Percentiles rank a stretch among this genome's conserved stretches.
Evolutionary conservation across 2,329 filamentous ascomycete species (phyloP).

Genomic region (Catunica adiposa): DNA sequence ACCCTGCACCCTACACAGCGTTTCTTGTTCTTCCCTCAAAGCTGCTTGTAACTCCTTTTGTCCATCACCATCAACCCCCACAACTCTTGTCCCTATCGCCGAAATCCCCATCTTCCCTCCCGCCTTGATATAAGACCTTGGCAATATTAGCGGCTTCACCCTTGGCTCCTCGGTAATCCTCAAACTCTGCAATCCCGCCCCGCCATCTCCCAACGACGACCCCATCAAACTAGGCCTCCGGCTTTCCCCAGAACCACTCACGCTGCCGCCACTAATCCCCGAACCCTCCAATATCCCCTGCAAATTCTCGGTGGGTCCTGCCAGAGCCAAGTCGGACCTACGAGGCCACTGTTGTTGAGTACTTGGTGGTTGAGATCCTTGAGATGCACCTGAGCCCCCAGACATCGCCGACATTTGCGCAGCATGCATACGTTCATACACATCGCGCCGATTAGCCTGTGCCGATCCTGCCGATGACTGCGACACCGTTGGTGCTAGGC

Average conservation of each 20-base stretch:
- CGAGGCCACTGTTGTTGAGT: constrained; percentile 3
- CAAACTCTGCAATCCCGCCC: constrained; percentile 1
- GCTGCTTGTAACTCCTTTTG: constrained; percentile 8
- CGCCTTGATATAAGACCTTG: not conserved
- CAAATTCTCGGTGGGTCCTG: not conserved
- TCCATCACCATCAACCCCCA: not conserved
- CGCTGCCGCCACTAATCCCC: not conserved
- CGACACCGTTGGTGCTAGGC: not conserved
- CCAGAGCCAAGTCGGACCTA: not conserved
- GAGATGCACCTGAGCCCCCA: no score
- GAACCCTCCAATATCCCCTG: not conserved
- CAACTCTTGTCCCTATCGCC: not conserved
- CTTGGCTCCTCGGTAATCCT: constrained; percentile 7
- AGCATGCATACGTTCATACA: constrained; percentile 8
- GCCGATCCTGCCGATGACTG: not conserved
- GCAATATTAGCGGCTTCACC: not conserved
- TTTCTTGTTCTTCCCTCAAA: constrained; percentile 9
- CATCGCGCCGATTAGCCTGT: constrained; percentile 13
- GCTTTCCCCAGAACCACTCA: not conserved
- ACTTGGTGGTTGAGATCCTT: not conserved
- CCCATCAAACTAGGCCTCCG: constrained; percentile 1
- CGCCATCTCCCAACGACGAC: not conserved
- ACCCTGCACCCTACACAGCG: constrained; percentile 7
- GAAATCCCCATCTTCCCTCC: not conserved
- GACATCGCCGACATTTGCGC: constrained; percentile 8